Evolutionary conservation across 202 grass and related monocot species (phyloP).

Genomic region (Eragrostis tef): DNA sequence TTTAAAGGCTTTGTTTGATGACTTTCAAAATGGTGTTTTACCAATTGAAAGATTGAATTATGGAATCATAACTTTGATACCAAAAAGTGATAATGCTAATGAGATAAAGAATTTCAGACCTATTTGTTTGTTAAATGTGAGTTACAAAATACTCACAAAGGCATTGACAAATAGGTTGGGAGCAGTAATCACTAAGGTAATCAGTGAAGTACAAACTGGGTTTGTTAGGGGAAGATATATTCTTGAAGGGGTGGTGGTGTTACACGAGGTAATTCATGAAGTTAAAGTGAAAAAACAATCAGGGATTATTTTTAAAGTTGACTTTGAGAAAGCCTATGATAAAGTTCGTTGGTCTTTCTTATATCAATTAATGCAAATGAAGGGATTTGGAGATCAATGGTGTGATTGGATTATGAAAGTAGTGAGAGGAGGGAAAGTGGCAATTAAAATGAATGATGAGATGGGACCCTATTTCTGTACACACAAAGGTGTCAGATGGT

Average conservation of each 20-base stretch:
- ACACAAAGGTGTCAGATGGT: background rate
- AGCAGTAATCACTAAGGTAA: background rate
- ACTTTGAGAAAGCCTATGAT: background rate
- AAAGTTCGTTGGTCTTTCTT: background rate
- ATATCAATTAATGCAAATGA: background rate
- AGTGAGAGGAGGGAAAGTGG: background rate
- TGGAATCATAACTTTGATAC: too few relatives aligned
- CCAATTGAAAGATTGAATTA: too few relatives aligned
- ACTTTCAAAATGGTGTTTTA: too few relatives aligned
- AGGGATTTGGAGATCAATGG: background rate
- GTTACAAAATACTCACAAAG: background rate
- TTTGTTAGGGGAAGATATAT: background rate
- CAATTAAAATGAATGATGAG: background rate
- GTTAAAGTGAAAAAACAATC: background rate
- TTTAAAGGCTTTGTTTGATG: too few relatives aligned
- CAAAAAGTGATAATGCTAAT: too few relatives aligned
- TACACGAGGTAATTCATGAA: background rate
- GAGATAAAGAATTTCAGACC: too few relatives aligned
- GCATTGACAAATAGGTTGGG: background rate
- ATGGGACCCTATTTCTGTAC: background rate
- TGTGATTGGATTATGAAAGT: background rate
- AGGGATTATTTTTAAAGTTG: background rate
- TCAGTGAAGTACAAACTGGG: background rate
- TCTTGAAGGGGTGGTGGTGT: background rate
- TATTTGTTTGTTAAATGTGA: background rate